Base-by-base conservation (phyloP, 208 protist species). In the Crithidia brevicula region DNA sequence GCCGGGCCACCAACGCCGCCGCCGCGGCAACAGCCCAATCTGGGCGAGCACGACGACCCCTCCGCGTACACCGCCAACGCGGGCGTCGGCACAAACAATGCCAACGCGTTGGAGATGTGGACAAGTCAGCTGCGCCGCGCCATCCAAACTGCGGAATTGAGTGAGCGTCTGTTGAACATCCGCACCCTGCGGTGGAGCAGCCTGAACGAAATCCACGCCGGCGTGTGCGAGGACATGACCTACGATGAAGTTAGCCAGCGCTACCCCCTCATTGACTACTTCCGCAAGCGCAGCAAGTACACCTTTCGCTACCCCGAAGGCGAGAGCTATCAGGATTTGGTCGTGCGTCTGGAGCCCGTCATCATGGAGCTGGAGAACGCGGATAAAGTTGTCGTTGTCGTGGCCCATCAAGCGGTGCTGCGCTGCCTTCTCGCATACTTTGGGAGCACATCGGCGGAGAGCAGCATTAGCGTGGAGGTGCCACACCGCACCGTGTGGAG, bases 311-410 rank as follows among this genome's bases (percentile, higher is more conserved):
- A 97, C 67, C 92, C 92, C 0, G 80, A 86, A 13, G 92, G 92
- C 3, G 92, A 97, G 69, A 94, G 86, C 65, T 97, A 97, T 51
- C 90, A 97, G 53, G 92, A 97, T 61, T 72, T 97, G 23, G 90
- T 95, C 7, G 52, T 85, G 58, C 89, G 92, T 0, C 79, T 97
- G 20, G 89, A 97, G 73, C 90, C 90, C 1, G 87, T 97, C n/a
- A 94, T 97, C 46, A 91, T 97, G 84, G 88, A 95, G 49, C 79
- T 97, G 3, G 89, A 97, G 72, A 93, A 94, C 57, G 78, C 90
- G 2, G 80, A 97, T 53, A 77, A 82, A 31, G 77, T 91, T 0
- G 86, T 97, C 0, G 83, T 95, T 4, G 87, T 97, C 3, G 92
- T 97, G 15, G 89, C 88, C 0, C 90, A 97, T 51, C 88, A 92